Base-by-base conservation (phyloP, 345 rosid species). In the Erucastrum elatum region DNA sequence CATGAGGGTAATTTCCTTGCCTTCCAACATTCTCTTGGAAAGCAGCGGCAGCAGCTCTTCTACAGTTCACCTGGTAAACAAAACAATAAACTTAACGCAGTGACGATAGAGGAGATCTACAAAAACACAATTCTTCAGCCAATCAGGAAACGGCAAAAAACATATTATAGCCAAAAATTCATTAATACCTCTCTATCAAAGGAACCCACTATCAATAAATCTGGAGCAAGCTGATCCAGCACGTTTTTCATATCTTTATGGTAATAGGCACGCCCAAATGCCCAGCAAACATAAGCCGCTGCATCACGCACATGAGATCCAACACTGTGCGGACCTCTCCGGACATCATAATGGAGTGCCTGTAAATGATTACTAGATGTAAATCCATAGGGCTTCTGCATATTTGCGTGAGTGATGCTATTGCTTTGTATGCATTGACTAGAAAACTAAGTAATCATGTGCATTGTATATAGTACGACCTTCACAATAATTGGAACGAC, bases 251-350 rank as follows among this genome's bases (percentile, higher is more conserved):
- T 90, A 82, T 93, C 97, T n/a, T 83, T 65, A 70, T 91, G 88
- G 88, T 64, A 82, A 86, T 95, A 95, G 67, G 98, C 94, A 63
- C 99, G 97, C 12, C 98, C 99, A 89, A 95, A 95, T 77, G 98
- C 99, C 98, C 99, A 95, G 73, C 98, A 95, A 65, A 95, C 99
- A 82, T 95, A 95, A 60, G 99, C 99, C 71, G 99, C 97, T 83
- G 98, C 99, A 87, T 95, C 99, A 77, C 98, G 97, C 35, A 95
- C 98, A 86, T 93, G 99, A 83, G 99, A 92, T 74, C 99, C 99
- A 77, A 95, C 90, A 77, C 99, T 95, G 84, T 93, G 99, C 13
- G 97, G 97, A 73, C 99, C 99, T 86, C 99, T 88, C 58, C 97
- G 97, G 71, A 93, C 79, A 86, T 95, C 99, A 83, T 90, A 95